A percentile compares a stretch with the other conserved stretches of the same genome.
These are phyloP conservation scores for Globisporangium paddicum DNA, from an alignment of 352 stramenopile species.

Conservation along the genomic window DNA sequence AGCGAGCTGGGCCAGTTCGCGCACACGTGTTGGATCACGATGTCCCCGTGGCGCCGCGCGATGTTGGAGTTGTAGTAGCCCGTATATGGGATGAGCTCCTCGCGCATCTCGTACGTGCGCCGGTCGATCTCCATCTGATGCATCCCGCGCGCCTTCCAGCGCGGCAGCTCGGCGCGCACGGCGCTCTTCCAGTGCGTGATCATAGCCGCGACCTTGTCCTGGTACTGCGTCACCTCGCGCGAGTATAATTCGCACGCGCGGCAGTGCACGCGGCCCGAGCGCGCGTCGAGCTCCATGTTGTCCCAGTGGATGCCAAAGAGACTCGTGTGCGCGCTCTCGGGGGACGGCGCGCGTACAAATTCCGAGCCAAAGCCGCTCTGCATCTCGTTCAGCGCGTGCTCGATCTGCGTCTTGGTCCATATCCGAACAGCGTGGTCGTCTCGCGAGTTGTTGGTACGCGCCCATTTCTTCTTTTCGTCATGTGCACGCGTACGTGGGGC, in stretches of 20 bases:
- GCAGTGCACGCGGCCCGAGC: conserved; percentile 27
- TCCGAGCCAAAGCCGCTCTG: conserved; percentile 10
- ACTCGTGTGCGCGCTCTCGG: conserved; percentile 23
- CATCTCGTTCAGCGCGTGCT: conserved; percentile 7
- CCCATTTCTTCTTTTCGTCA: no score
- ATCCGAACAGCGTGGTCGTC: background rate
- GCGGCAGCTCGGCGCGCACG: conserved; percentile 25
- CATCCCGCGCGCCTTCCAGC: conserved; percentile 43
- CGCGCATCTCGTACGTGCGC: conserved; percentile 49
- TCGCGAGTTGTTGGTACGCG: background rate
- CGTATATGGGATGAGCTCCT: conserved; percentile 53
- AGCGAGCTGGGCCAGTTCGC: conserved; percentile 36
- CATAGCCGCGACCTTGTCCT: conserved; percentile 37
- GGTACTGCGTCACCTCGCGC: conserved; percentile 40
- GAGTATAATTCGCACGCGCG: conserved; percentile 38
- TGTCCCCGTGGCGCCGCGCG: conserved; percentile 42
- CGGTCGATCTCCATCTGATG: conserved; percentile 62
- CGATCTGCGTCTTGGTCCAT: background rate
- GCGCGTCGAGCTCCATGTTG: conserved; percentile 38
- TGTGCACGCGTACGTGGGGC: no score
- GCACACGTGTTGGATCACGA: conserved; percentile 57
- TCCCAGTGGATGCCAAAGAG: conserved; percentile 65
- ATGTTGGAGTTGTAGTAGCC: conserved; percentile 57
- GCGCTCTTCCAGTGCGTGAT: conserved; percentile 37
- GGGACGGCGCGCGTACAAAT: conserved; percentile 8